These are phyloP conservation scores for Byssoonygena ceratinophila DNA, from an alignment of 2,329 filamentous ascomycete species.

Conservation along the genomic window DNA sequence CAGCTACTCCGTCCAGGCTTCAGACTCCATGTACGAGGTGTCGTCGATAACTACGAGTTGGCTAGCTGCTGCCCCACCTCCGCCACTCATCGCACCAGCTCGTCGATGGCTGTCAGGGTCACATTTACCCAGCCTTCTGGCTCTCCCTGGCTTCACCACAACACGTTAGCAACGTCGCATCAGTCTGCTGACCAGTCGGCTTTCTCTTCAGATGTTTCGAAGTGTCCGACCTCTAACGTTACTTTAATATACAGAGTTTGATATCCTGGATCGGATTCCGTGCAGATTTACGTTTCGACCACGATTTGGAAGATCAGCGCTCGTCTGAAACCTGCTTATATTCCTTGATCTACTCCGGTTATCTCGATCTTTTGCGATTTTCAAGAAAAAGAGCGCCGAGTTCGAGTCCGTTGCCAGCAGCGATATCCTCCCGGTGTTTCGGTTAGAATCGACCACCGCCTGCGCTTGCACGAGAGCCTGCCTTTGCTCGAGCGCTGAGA, in stretches of 20 bases:
- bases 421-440: no score
- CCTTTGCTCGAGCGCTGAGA: no score
- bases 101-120: slow-evolving; percentile 15
- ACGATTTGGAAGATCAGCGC: background rate
- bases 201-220: slow-evolving; percentile 2
- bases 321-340: slow-evolving; percentile 1
- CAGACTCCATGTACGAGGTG: background rate
- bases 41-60: background rate
- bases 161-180: slow-evolving; percentile 16
- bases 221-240: slow-evolving; percentile 1
- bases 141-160: slow-evolving; percentile 9
- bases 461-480: background rate
- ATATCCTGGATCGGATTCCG: background rate
- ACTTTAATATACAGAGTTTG: background rate
- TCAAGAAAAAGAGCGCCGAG: no score
- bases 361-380: background rate
- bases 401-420: no score
- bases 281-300: background rate
- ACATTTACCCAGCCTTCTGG: slow-evolving; percentile 15
- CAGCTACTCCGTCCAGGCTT: no score
- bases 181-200: slow-evolving; percentile 9
- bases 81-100: background rate
- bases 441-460: background rate
- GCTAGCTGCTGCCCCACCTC: background rate
- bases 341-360: background rate